Conservation (phyloP, 345 rosid genomes). For the Rhodamnia argentea region DNA sequence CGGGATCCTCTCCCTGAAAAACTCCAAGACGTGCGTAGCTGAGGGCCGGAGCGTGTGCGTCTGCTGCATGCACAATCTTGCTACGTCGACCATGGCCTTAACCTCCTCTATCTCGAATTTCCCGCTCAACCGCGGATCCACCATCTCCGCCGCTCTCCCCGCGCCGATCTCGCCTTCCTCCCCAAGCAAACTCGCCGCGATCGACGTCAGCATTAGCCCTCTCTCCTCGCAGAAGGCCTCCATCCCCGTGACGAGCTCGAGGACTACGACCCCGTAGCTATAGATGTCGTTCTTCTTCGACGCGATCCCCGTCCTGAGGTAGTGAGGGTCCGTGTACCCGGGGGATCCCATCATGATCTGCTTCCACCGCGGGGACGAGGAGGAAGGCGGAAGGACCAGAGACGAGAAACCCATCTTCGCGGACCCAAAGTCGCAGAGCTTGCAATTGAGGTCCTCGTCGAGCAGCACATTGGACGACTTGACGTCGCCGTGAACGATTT, state of each 20-base stretch:
- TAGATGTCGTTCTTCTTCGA: conserved; percentile 82
- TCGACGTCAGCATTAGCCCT: conserved; percentile 41
- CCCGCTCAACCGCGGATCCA: conserved; percentile 49
- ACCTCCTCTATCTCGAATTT: conserved; percentile 48
- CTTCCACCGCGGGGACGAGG: conserved; percentile 19
- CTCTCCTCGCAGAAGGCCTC: conserved; percentile 59
- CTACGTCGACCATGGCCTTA: conserved; percentile 31
- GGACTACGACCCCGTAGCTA: conserved; percentile 66
- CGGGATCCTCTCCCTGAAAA: conserved; percentile 20
- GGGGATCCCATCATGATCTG: conserved; percentile 72
- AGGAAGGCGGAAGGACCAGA: conserved; percentile 27
- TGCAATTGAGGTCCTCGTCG: conserved; percentile 54
- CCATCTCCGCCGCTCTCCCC: conserved; percentile 20
- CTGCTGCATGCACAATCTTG: conserved; percentile 41
- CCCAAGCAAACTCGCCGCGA: conserved; percentile 21
- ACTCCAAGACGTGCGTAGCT: conserved; percentile 31
- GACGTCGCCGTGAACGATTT: conserved; percentile 75
- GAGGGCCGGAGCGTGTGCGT: conserved; percentile 54
- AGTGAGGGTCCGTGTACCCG: conserved; percentile 86
- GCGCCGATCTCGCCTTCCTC: conserved; percentile 2
- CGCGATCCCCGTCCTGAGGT: conserved; percentile 66
- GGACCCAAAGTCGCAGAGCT: conserved; percentile 84
- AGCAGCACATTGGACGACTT: conserved; percentile 72
- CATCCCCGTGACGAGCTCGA: conserved; percentile 67
- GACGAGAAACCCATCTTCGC: conserved; percentile 86